Evolutionary conservation across 306 rosid species (phyloP), one percentile per base, ranked within the genome.

Genomic region (Fagus crenata): DNA sequence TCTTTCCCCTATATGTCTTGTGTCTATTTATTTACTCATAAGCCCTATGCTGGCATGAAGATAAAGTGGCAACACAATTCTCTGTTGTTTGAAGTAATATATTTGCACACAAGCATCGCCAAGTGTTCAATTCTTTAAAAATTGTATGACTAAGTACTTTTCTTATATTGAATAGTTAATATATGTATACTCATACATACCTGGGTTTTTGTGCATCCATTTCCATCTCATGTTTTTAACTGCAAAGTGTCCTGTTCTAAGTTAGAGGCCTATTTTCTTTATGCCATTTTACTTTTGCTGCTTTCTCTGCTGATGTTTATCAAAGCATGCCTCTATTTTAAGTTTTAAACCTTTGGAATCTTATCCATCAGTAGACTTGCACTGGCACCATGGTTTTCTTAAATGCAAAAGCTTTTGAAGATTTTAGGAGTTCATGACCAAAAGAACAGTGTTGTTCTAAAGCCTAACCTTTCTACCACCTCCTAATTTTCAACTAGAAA

Each of bases 261-360:
- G 12, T 55, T 55, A 7, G 1, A 55, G 61, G 31, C 28, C n/a
- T 55, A 9, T 18, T 55, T 55, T 55, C 61, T 55, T 55, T 55
- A 4, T 55, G 32, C 5, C 61, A n/a, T n/a, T 55, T 55, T 55
- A 2, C 12, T 55, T 55, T 55, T 55, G 33, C 61, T 1, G 33
- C 33, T 55, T 22, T 32, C 61, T n/a, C 9, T 55, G 61, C 61
- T 55, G 61, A 55, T 1, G 61, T 55, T 55, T 55, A 9, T 18
- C 33, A 1, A 13, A 46, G 51, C 51, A 46, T 9, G 51, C 14
- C 51, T 56, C 33, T 22, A 22, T 22, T 56, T 22, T 56, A 56
- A 22, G 63, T 9, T 56, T 8, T n/a, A 61, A 61, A 61, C 40
- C 41, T 61, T 61, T 61, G 68, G n/a, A 33, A 61, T 61, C 41